These are phyloP conservation scores for Novymonas esmeraldas DNA, from an alignment of 208 protist species.

Conservation along the genomic window DNA sequence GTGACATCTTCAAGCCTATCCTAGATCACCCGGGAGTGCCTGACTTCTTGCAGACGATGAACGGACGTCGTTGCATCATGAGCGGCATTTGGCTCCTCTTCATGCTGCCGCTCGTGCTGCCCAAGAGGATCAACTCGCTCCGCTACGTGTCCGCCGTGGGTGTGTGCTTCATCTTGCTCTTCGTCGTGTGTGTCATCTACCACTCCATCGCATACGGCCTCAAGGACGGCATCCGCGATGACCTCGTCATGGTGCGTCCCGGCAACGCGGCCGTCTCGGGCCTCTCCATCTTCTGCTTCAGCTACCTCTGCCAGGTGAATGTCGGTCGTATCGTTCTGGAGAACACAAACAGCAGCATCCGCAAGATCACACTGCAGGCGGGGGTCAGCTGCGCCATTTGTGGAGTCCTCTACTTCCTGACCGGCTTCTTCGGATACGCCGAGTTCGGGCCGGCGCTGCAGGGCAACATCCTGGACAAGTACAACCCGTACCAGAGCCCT, in stretches of 20 bases:
- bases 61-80: slow-evolving; percentile 43
- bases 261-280: slow-evolving; percentile 38
- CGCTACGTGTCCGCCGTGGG: slow-evolving; percentile 66
- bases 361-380: slow-evolving; percentile 37
- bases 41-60: slow-evolving; percentile 34
- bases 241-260: slow-evolving; percentile 33
- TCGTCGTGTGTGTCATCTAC: slow-evolving; percentile 53
- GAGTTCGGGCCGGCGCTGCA: slow-evolving; percentile 48
- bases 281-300: slow-evolving; percentile 62
- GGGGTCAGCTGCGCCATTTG: slow-evolving; percentile 46
- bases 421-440: slow-evolving; percentile 69
- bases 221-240: slow-evolving; percentile 30
- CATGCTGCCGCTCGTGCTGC: slow-evolving; percentile 68
- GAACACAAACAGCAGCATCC: slow-evolving; percentile 27
- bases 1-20: slow-evolving; percentile 41
- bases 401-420: slow-evolving; percentile 53
- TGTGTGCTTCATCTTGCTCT: slow-evolving; percentile 51
- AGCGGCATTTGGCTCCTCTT: slow-evolving; percentile 44
- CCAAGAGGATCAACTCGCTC: slow-evolving; percentile 74
- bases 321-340: slow-evolving; percentile 48
- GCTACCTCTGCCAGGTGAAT: slow-evolving; percentile 67
- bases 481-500: slow-evolving; percentile 38
- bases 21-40: slow-evolving; percentile 24
- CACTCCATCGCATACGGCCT: slow-evolving; percentile 45
- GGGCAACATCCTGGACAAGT: slow-evolving; percentile 57